A percentile compares a stretch with the other conserved stretches of the same genome.
Conservation (phyloP, 352 stramenopile genomes). For the Phytophthora constricta region DNA sequence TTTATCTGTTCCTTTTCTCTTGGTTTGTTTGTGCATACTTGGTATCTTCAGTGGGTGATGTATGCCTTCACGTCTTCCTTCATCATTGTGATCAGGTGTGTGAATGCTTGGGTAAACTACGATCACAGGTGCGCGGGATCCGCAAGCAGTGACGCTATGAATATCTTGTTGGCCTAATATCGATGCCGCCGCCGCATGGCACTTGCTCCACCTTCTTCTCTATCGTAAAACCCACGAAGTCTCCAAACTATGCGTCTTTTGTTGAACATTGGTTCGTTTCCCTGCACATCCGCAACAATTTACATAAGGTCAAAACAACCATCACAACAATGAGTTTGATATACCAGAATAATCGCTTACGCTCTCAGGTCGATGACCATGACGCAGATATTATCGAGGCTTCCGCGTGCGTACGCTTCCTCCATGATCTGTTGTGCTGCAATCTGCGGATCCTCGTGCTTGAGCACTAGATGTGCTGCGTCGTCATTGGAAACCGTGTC, state of each 20-base stretch:
- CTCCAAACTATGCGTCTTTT: constrained; percentile 42
- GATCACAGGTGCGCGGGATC: neutral
- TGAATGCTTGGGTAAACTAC: neutral
- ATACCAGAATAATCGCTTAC: constrained; percentile 36
- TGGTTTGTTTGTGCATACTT: constrained; percentile 5
- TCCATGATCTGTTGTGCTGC: constrained; percentile 86
- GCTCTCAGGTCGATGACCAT: constrained; percentile 91
- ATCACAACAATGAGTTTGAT: too few relatives aligned
- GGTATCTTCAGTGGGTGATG: neutral
- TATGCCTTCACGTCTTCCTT: constrained; percentile 1
- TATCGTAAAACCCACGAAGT: constrained; percentile 22
- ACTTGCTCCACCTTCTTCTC: constrained; percentile 20
- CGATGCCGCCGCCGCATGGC: constrained; percentile 17
- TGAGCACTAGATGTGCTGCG: constrained; percentile 72
- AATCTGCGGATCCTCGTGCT: constrained; percentile 70
- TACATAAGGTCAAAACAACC: neutral
- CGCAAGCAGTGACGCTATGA: constrained; percentile 3
- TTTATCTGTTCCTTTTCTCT: constrained; percentile 20
- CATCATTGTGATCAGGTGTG: neutral
- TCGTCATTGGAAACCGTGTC: constrained; percentile 92
- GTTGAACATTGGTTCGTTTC: constrained; percentile 57
- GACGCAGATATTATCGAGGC: constrained; percentile 92
- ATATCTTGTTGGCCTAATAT: constrained; percentile 12
- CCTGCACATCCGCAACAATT: constrained; percentile 26
- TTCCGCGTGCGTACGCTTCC: constrained; percentile 83